A percentile compares a stretch with the other conserved stretches of the same genome.
phyloP scores from a whole-genome alignment of 352 stramenopile genomes.

The Elongisporangium undulatum region DNA sequence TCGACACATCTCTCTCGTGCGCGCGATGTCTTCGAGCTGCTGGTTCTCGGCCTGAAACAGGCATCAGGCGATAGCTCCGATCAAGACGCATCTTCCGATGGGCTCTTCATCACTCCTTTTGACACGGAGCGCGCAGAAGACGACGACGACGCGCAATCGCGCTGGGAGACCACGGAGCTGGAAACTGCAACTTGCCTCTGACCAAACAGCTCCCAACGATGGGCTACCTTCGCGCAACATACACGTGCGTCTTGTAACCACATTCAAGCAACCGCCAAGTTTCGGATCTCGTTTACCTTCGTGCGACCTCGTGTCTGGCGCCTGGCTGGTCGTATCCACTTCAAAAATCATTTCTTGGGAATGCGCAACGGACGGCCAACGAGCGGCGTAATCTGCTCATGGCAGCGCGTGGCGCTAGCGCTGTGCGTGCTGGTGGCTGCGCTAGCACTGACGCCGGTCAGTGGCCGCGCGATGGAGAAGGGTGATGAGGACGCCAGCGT shows the following conservation, averaged over 20 bases:
- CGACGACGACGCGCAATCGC: neutral
- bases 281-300: neutral
- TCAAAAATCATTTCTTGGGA: neutral
- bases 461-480: constrained; percentile 1
- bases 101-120: neutral
- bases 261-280: neutral
- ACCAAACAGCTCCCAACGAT: too few species aligned
- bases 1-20: constrained; percentile 26
- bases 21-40: constrained; percentile 23
- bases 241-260: neutral
- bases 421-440: constrained; percentile 3
- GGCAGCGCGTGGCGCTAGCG: neutral
- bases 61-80: neutral
- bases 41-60: constrained; percentile 15
- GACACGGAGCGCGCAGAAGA: neutral
- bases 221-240: neutral
- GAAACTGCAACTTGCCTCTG: neutral
- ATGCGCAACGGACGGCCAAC: neutral
- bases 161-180: neutral
- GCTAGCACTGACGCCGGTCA: neutral
- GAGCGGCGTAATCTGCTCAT: neutral
- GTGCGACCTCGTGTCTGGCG: neutral
- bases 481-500: constrained; percentile 14
- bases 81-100: neutral
- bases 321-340: neutral